Evolutionary conservation across 345 rosid genomes (phyloP).

Genomic region (Gossypium australe): DNA sequence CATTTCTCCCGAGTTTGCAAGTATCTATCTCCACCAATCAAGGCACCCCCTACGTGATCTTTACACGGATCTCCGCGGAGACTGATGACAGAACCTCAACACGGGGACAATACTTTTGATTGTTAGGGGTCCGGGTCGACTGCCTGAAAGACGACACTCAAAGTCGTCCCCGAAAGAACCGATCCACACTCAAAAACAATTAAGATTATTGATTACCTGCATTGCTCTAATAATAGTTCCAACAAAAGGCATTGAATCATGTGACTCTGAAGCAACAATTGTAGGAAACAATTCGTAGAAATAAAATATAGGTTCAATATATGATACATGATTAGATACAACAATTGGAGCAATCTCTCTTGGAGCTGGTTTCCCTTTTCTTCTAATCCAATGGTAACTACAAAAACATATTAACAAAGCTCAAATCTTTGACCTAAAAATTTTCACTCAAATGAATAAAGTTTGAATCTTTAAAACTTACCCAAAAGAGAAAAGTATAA

Average conservation of each 20-base stretch:
- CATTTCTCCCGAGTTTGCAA: too few relatives aligned
- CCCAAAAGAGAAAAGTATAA: conserved; percentile 93
- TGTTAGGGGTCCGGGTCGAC: too few relatives aligned
- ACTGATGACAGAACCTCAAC: too few relatives aligned
- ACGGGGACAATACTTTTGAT: too few relatives aligned
- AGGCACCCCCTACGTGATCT: too few relatives aligned
- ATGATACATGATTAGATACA: conserved; percentile 92
- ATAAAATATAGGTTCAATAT: conserved; percentile 87
- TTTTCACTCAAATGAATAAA: background rate
- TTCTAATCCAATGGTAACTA: conserved; percentile 91
- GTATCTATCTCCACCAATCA: too few relatives aligned
- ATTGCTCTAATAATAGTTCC: conserved; percentile 98
- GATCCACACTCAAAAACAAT: too few relatives aligned
- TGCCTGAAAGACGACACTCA: too few relatives aligned
- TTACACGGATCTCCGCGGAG: too few relatives aligned
- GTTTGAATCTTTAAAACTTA: conserved; percentile 14
- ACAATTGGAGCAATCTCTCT: conserved; percentile 84
- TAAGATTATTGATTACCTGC: conserved; percentile 53
- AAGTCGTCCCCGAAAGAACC: too few relatives aligned
- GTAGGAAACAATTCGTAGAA: conserved; percentile 90
- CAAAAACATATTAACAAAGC: background rate
- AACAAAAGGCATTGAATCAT: conserved; percentile 85
- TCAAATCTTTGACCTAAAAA: background rate
- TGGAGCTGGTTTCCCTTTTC: conserved; percentile 89
- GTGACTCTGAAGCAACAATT: conserved; percentile 92